Evolutionary conservation across 2,329 filamentous ascomycete genomes (phyloP).

Genomic region (Aureobasidium namibiae): DNA sequence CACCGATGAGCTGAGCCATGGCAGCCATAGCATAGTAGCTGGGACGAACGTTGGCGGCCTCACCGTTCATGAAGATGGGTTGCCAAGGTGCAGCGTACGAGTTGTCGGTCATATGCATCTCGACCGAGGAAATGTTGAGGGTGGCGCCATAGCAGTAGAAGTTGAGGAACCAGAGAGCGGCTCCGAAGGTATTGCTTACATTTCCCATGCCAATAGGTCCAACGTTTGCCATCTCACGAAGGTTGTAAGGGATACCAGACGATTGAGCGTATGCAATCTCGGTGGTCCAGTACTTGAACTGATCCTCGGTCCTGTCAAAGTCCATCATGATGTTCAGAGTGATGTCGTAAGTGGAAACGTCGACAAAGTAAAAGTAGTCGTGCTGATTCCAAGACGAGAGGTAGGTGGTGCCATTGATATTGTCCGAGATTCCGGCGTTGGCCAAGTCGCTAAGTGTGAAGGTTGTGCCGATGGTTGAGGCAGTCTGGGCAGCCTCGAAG

Average conservation of each 20-base stretch:
- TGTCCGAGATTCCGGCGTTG: slow-evolving; percentile 31
- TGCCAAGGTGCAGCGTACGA: slow-evolving; percentile 45
- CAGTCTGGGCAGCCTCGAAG: slow-evolving; percentile 43
- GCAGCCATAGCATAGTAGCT: slow-evolving; percentile 46
- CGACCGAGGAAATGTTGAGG: slow-evolving; percentile 39
- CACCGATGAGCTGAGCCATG: slow-evolving; percentile 42
- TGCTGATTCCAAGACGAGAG: slow-evolving; percentile 45
- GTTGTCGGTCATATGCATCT: slow-evolving; percentile 49
- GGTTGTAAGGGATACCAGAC: slow-evolving; percentile 39
- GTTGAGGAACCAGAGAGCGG: slow-evolving; percentile 45
- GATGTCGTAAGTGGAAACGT: slow-evolving; percentile 36
- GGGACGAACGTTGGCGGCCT: slow-evolving; percentile 35
- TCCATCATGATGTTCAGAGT: slow-evolving; percentile 39
- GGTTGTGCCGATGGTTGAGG: slow-evolving; percentile 44
- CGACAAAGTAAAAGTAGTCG: slow-evolving; percentile 47
- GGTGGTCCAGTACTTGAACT: slow-evolving; percentile 39
- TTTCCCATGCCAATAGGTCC: slow-evolving; percentile 40
- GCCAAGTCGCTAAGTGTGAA: slow-evolving; percentile 39
- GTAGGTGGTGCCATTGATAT: slow-evolving; percentile 29
- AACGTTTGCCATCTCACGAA: slow-evolving; percentile 45
- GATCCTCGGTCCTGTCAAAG: slow-evolving; percentile 38
- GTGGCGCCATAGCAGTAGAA: slow-evolving; percentile 44
- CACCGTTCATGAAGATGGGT: slow-evolving; percentile 30
- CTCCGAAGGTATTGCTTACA: slow-evolving; percentile 42
- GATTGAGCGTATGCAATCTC: slow-evolving; percentile 35